A percentile compares a stretch with the other conserved stretches of the same genome.
Conservation (phyloP, 305 asterid species). For the Plantago rigida region DNA sequence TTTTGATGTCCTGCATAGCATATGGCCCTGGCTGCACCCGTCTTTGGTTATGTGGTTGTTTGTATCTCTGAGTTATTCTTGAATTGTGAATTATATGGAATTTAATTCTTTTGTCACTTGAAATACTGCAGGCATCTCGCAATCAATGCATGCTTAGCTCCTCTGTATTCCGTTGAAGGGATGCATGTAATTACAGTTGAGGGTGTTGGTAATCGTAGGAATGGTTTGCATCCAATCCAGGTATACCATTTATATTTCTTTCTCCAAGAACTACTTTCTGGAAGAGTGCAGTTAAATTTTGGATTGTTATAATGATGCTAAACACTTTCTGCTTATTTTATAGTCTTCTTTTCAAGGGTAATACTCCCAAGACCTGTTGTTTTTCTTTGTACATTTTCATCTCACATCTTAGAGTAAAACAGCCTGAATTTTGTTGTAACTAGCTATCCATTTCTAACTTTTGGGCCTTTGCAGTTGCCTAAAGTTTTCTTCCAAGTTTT, state of each 20-base stretch:
- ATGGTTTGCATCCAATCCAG: conserved; percentile 90
- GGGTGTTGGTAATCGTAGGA: conserved; percentile 69
- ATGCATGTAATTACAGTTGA: conserved; percentile 92
- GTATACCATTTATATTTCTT: conserved; percentile 30
- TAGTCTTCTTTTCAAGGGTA: too few species aligned
- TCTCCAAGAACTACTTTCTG: background rate
- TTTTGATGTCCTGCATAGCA: background rate
- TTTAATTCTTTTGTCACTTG: conserved; percentile 8
- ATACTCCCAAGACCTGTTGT: too few species aligned
- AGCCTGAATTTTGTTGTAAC: too few species aligned
- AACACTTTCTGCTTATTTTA: background rate
- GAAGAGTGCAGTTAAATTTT: conserved; percentile 9
- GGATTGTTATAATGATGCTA: conserved; percentile 5
- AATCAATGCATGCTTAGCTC: conserved; percentile 90
- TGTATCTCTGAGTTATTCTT: background rate
- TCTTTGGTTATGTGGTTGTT: too few species aligned
- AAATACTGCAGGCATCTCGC: conserved; percentile 58
- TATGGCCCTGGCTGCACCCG: too few species aligned
- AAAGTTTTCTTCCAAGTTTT: too few species aligned
- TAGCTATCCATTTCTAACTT: too few species aligned
- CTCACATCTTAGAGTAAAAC: too few species aligned
- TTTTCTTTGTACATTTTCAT: too few species aligned
- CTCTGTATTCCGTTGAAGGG: conserved; percentile 89
- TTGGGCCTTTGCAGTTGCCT: too few species aligned
- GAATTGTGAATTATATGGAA: background rate